These are phyloP conservation scores for Magnusiomyces sp. DNA, from an alignment of 1,139 yeast genomes.

Conservation along the genomic window DNA sequence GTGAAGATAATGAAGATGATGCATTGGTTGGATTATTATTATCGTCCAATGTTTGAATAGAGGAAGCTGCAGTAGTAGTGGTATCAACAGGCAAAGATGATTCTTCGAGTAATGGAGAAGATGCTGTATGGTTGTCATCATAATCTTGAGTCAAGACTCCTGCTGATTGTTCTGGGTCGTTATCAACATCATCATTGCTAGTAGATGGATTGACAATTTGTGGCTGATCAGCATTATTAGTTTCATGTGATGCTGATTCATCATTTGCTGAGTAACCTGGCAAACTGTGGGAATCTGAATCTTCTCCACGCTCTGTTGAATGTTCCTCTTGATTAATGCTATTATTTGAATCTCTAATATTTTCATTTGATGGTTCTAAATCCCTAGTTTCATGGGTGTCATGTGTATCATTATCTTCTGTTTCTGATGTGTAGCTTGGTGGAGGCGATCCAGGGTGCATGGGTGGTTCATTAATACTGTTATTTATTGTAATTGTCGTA, in stretches of 20 bases:
- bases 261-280: background rate
- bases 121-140: background rate
- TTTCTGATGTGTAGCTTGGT: constrained; percentile 23
- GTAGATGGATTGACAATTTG: background rate
- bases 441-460: constrained; percentile 22
- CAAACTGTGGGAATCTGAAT: too few relatives aligned
- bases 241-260: background rate
- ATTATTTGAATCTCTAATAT: background rate
- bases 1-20: too few relatives aligned
- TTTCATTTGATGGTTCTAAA: background rate
- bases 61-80: too few relatives aligned
- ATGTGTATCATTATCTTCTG: constrained; percentile 14
- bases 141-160: background rate
- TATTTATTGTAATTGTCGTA: constrained; percentile 2
- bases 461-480: constrained; percentile 5
- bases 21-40: too few relatives aligned
- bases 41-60: too few relatives aligned
- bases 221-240: background rate
- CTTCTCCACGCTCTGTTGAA: background rate
- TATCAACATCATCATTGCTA: background rate
- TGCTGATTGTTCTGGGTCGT: background rate
- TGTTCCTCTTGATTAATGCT: background rate
- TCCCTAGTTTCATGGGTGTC: constrained; percentile 12
- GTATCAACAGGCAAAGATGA: too few relatives aligned
- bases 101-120: background rate